Evolutionary conservation across 2,329 filamentous ascomycete species (phyloP), one percentile per base, ranked within the genome.

Genomic region (Coniella vitis): DNA sequence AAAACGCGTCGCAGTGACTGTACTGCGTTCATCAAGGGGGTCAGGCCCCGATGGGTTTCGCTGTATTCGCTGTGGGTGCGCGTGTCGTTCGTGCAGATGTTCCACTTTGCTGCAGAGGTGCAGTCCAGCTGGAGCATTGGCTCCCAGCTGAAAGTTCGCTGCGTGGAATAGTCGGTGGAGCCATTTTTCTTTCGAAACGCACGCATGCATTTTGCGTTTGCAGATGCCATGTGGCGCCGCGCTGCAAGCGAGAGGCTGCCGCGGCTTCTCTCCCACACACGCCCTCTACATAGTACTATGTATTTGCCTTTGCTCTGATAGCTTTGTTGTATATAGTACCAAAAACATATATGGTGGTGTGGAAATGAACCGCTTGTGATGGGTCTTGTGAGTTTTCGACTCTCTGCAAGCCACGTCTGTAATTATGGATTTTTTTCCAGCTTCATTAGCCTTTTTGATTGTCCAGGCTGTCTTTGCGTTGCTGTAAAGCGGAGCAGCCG

Each of bases 71-170:
- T n/a, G n/a, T n/a, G n/a, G n/a, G n/a, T n/a, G n/a, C n/a, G n/a
- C 5, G 25, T 29, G 10, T 29, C 25, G 10, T 29, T 29, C 25
- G 5, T 29, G 25, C 10, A 10, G 25, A 29, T 29, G 25, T 29
- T 5, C 34, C 16, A 16, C 34, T 36, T 36, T 34, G 22, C 16
- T 16, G 40, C 16, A 32, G 25, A 21, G 40, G 16, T 14, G n/a
- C 34, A 4, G 5, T 8, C 16, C 25, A 21, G n/a, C n/a, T 32
- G 40, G 25, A 29, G 25, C 10, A 29, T 10, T 5, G 10, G 25
- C 25, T 29, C 25, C 25, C 25, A 42, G 40, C 40, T 42, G 40
- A 42, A 42, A 42, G 29, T 41, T 41, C 38, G 38, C 38, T 19
- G n/a, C 8, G n/a, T n/a, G 25, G 40, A 42, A 42, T 20, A 17